Percentiles rank a stretch among this genome's conserved stretches.
Evolutionary conservation across 106 monocot genomes (phyloP).

Genomic region (Allium fistulosum): DNA sequence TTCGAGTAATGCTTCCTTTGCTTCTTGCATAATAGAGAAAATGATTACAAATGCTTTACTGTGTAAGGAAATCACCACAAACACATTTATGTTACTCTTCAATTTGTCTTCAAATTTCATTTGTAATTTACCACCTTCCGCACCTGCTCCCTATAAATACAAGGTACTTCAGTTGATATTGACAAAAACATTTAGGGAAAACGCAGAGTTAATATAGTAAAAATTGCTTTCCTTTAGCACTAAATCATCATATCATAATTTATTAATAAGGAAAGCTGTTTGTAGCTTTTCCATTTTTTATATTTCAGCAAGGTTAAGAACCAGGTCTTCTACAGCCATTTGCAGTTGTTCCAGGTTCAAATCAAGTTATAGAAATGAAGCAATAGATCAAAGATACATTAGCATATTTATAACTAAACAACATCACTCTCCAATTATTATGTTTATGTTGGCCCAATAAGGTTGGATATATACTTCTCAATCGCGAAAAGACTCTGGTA

Average conservation of each 20-base stretch:
- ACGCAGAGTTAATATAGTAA: neutral
- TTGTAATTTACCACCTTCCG: slow-evolving; percentile 87
- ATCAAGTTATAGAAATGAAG: slow-evolving; percentile 62
- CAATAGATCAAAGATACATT: neutral
- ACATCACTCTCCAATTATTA: too few relatives aligned
- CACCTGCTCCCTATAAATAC: slow-evolving; percentile 69
- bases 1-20: neutral
- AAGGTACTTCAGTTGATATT: neutral
- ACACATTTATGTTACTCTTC: slow-evolving; percentile 86
- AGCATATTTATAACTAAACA: too few relatives aligned
- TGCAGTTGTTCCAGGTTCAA: slow-evolving; percentile 81
- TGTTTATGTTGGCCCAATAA: too few relatives aligned
- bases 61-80: slow-evolving; percentile 47
- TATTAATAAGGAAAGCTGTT: slow-evolving; percentile 93
- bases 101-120: slow-evolving; percentile 87
- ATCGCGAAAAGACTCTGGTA: too few relatives aligned
- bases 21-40: neutral
- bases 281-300: slow-evolving; percentile 78
- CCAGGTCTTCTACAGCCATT: slow-evolving; percentile 93
- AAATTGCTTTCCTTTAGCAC: slow-evolving; percentile 61
- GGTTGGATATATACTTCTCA: too few relatives aligned
- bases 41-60: too few relatives aligned
- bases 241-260: slow-evolving; percentile 95
- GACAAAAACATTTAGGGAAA: neutral
- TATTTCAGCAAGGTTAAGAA: slow-evolving; percentile 71